Evolutionary conservation across 192 early-diverging fungal species (phyloP).

Genomic region (Coemansia sp.): DNA sequence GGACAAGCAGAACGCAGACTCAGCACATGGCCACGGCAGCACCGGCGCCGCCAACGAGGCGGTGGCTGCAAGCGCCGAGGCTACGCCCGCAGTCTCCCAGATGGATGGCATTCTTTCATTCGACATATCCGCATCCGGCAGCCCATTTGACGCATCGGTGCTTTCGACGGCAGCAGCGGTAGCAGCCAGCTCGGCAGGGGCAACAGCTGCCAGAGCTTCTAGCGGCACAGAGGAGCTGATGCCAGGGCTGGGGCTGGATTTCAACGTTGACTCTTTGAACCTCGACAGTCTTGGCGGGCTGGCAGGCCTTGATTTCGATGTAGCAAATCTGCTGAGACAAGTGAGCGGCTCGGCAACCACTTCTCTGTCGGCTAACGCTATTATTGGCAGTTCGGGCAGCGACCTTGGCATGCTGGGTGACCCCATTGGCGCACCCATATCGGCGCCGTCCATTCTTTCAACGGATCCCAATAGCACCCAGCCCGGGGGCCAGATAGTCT

Average conservation of each 20-base stretch:
- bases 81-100: neutral
- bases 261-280: conserved; percentile 47
- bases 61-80: neutral
- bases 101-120: neutral
- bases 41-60: neutral
- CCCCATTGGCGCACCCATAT: neutral
- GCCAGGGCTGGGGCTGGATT: conserved; percentile 18
- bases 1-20: neutral
- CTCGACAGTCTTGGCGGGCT: conserved; percentile 26
- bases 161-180: neutral
- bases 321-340: conserved; percentile 40
- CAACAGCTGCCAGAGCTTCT: neutral
- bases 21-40: neutral
- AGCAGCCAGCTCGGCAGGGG: neutral
- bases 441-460: neutral
- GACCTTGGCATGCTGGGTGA: neutral
- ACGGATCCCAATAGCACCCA: neutral
- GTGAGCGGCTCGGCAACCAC: conserved; percentile 13
- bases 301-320: conserved; percentile 38
- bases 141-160: neutral
- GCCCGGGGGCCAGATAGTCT: too few relatives aligned
- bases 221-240: neutral
- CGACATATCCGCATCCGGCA: neutral
- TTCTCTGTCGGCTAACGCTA: neutral
- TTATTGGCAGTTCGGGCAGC: neutral